Conservation (phyloP, 371 early-diverging fungal species). For the Mucor circinelloides region DNA sequence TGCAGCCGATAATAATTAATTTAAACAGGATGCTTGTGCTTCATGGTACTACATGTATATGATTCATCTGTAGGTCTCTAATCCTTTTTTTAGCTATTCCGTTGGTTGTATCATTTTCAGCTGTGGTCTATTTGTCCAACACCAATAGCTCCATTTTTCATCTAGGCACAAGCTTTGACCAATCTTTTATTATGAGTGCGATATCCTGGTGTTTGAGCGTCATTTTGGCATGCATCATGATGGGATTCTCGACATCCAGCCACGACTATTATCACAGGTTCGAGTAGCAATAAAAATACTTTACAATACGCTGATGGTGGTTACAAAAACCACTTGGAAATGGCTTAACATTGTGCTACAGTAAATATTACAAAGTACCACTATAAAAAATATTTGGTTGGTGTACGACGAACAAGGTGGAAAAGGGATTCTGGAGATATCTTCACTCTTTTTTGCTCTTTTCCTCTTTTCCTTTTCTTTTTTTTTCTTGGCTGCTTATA, state of each 20-base stretch:
- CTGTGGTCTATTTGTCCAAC: conserved; percentile 27
- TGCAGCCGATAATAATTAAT: background rate
- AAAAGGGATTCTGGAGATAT: conserved; percentile 4
- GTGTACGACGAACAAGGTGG: background rate
- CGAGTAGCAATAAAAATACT: conserved; percentile 8
- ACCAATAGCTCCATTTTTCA: conserved; percentile 20
- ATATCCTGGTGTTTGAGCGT: conserved; percentile 29
- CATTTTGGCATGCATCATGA: conserved; percentile 22
- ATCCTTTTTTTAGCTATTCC: conserved; percentile 27
- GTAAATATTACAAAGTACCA: conserved; percentile 3
- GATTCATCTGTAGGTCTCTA: background rate
- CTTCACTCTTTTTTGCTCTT: background rate
- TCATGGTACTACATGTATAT: conserved; percentile 23
- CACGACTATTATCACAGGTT: conserved; percentile 21
- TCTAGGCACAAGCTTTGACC: conserved; percentile 25
- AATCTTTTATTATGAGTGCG: conserved; percentile 25
- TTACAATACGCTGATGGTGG: background rate
- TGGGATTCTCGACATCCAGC: conserved; percentile 16
- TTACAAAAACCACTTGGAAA: conserved; percentile 3
- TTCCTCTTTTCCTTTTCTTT: background rate
- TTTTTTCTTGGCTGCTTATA: background rate
- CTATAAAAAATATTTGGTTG: background rate
- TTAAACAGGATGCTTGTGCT: conserved; percentile 31
- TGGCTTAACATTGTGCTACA: conserved; percentile 11
- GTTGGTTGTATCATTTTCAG: conserved; percentile 25